A percentile compares a stretch with the other conserved stretches of the same genome.
phyloP scores from a whole-genome alignment of 345 rosid genomes.

The Adansonia digitata region DNA sequence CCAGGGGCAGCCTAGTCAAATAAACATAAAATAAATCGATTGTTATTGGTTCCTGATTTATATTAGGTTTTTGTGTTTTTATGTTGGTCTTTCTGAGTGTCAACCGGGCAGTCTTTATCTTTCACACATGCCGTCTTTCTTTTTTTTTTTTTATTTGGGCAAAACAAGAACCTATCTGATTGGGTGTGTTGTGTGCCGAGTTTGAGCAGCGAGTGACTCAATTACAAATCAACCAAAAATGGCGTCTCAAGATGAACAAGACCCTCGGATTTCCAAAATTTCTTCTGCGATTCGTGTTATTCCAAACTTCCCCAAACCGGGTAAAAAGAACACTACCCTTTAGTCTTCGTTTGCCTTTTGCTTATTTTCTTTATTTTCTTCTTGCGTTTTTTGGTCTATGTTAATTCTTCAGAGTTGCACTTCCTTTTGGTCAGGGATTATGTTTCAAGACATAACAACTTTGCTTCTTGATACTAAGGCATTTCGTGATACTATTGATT shows the following conservation, averaged over 20 bases:
- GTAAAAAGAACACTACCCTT: slow-evolving; percentile 23
- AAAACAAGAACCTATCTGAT: slow-evolving; percentile 11
- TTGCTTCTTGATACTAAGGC: slow-evolving; percentile 68
- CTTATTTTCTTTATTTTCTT: neutral
- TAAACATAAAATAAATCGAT: neutral
- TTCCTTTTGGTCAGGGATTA: slow-evolving; percentile 49
- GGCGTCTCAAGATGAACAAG: slow-evolving; percentile 46
- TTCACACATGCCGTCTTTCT: slow-evolving; percentile 1
- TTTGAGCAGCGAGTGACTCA: slow-evolving; percentile 29
- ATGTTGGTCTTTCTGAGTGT: neutral
- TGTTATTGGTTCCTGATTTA: neutral
- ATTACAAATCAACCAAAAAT: slow-evolving; percentile 26
- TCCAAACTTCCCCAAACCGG: slow-evolving; percentile 91
- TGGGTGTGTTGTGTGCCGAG: neutral
- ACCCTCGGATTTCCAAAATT: slow-evolving; percentile 60
- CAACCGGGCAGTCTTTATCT: neutral
- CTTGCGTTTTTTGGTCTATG: neutral
- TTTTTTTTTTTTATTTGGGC: neutral
- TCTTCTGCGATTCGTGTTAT: slow-evolving; percentile 73
- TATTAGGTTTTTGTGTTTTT: neutral
- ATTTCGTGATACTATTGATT: slow-evolving; percentile 68
- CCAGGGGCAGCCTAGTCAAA: neutral
- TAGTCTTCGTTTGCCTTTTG: neutral
- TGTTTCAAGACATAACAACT: slow-evolving; percentile 88
- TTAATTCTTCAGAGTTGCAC: neutral